These are phyloP conservation scores for Pyrenophora graminea DNA, from an alignment of 2,329 filamentous ascomycete species.

Conservation along the genomic window DNA sequence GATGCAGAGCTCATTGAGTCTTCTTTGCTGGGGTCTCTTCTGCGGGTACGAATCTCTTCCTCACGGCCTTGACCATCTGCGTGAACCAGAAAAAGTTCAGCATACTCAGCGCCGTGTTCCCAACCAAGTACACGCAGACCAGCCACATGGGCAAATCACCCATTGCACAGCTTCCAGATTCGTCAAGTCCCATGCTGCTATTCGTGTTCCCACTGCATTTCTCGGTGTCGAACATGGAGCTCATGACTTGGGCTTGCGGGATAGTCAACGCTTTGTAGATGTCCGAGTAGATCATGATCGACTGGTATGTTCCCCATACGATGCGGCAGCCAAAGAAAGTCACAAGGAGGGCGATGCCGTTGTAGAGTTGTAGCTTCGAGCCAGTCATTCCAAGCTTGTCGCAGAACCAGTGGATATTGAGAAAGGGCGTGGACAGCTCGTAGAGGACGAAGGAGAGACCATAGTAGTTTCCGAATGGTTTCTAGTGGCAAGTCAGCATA, in stretches of 20 bases:
- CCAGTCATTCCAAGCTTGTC: constrained; percentile 83
- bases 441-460: constrained; percentile 80
- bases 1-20: constrained; percentile 12
- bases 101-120: constrained; percentile 72
- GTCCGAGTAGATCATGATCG: constrained; percentile 66
- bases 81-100: constrained; percentile 84
- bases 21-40: constrained; percentile 26
- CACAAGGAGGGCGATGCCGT: constrained; percentile 71
- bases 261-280: constrained; percentile 58
- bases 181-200: constrained; percentile 14
- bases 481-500: constrained; percentile 53
- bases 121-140: constrained; percentile 67
- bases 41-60: constrained; percentile 68
- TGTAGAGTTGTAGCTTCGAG: constrained; percentile 72
- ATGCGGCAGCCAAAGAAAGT: constrained; percentile 78
- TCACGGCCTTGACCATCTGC: constrained; percentile 82
- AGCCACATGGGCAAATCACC: constrained; percentile 68
- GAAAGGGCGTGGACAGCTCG: constrained; percentile 81
- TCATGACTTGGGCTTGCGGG: constrained; percentile 18
- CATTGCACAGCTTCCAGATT: constrained; percentile 25
- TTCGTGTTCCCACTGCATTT: constrained; percentile 55
- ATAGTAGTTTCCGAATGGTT: constrained; percentile 84
- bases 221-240: constrained; percentile 33
- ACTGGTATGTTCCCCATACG: constrained; percentile 76
- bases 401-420: constrained; percentile 90